Base-by-base conservation (phyloP, 1,284 basidiomycete genomes). In the Sphagnurus paluster region DNA sequence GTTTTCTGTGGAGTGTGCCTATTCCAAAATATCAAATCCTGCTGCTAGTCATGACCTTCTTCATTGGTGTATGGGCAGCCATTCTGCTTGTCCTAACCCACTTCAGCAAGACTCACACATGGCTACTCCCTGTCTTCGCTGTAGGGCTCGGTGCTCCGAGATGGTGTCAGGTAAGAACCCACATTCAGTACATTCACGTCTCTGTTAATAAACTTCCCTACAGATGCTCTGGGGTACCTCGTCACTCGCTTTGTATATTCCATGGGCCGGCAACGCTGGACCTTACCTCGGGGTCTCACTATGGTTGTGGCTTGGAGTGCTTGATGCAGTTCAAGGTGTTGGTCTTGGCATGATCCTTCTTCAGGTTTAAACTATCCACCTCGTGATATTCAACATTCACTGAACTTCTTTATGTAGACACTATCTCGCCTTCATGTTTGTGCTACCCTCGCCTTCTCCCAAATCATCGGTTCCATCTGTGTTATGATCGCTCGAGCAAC, bases 301-400 rank as follows among this genome's bases (percentile, higher is more conserved):
- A 25, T 96, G 93, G 93, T 74, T 96, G 30, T 96, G 93, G 93
- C 78, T 96, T 10, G 93, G 92, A 61, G 93, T 96, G 29, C 75
- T 96, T 38, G 93, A 93, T 64, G 91, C 93, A 26, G 75, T 96
- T 34, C 93, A 96, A 65, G 93, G 93, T 68, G 93, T 95, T 33
- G 93, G 93, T 29, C 72, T 96, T 43, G 93, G 93, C 56, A 90
- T 95, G 89, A 95, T 96, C 62, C 76, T 96, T 13, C 82, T 96
- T 14, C 91, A 93, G 73, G 82, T 83, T 57, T 23, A 69, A 55
- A 24, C 13, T 9, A 21, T 45, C 36, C 20, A 13, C 35, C 21
- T 8, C 39, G 14, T 13, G 6, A 14, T 39, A 21, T 29, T 28
- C 28, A 23, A 28, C 21, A 14, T 36, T 36, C 36, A 38, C 33